Base-by-base conservation (phyloP, 1,284 basidiomycete species). In the Microbotryomycetes sp. region DNA sequence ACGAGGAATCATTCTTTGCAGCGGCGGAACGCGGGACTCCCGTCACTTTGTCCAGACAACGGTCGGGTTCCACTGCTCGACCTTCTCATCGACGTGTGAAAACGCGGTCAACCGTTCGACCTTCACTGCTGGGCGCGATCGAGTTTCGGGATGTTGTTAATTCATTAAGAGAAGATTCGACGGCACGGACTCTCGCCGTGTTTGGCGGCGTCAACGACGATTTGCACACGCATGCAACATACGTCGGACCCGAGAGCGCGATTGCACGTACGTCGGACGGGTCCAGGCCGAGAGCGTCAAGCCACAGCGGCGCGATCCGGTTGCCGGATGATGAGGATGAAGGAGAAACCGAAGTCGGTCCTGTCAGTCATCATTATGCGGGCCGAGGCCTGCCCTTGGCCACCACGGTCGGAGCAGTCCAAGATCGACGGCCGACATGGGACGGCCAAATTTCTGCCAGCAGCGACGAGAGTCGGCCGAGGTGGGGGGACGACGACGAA, bases 101-200 rank as follows among this genome's bases (percentile, higher is more conserved):
- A 18, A 45, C 28, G 24, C 47, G 41, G 5, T 57, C 54, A 46
- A 54, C 27, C 24, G 62, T 64, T 5, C 65, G 71, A 2, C 65
- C 68, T 3, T 94, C 91, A 5, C 81, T 97, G 1, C 82, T 96
- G 3, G 89, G 92, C 9, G 92, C 93, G 0, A 83, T 97, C 56
- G 93, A 97, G 74, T 97, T 97, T 75, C 81, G 90, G 28, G 86
- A 92, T 62, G 88, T 96, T 16, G 87, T 97, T 16, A 81, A 87
- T 18, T 87, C 86, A 0, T 79, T 97, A 9, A 82, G 85, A 59
- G 79, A 81, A 18, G 78, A 79, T 29, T 73, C 67, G 48, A 64
- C 24, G 27, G 64, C 55, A 23, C 51, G 55, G n/a, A 62, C 49
- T 57, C 61, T 69, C 6, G 52, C 63, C 27, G 61, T 64, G 5